A percentile compares a stretch with the other conserved stretches of the same genome.
Evolutionary conservation across 805 yeast species (phyloP).

Genomic region (Monosporozyma siamensis): DNA sequence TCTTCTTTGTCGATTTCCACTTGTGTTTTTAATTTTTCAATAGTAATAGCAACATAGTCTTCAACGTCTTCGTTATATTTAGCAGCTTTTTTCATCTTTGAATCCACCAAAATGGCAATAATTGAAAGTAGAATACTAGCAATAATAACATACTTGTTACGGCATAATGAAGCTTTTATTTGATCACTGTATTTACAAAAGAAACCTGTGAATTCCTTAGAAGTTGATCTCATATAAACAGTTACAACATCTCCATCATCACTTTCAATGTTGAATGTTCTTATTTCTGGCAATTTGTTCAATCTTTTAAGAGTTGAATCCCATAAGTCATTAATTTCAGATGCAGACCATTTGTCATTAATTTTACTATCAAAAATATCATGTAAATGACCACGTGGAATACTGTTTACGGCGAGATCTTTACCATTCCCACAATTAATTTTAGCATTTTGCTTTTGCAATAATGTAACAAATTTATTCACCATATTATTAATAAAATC

Average conservation of each 20-base stretch:
- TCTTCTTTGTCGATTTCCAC: slow-evolving; percentile 27
- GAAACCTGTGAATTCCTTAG: slow-evolving; percentile 45
- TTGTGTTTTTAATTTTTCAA: slow-evolving; percentile 41
- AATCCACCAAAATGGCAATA: neutral
- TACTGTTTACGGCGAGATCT: slow-evolving; percentile 39
- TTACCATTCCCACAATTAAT: slow-evolving; percentile 43
- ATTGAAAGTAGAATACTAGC: neutral
- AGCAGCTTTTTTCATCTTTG: neutral
- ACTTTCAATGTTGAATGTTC: neutral
- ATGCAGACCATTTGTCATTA: neutral
- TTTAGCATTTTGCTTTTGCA: slow-evolving; percentile 56
- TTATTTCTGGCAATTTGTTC: slow-evolving; percentile 52
- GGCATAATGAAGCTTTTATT: neutral
- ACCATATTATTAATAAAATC: slow-evolving; percentile 53
- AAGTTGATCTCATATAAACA: slow-evolving; percentile 49
- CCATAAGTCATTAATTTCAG: slow-evolving; percentile 44
- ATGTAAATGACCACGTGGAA: slow-evolving; percentile 38
- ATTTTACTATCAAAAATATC: slow-evolving; percentile 14
- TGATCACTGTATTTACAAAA: slow-evolving; percentile 39
- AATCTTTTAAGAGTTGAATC: slow-evolving; percentile 32
- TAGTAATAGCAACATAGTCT: slow-evolving; percentile 23
- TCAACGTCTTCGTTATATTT: slow-evolving; percentile 24
- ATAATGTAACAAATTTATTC: slow-evolving; percentile 48
- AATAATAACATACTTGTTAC: neutral
- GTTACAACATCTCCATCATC: neutral